These are phyloP conservation scores for Rhytidiadelphus loreus DNA, from an alignment of 225 moss, liverwort and hornwort species.

Conservation along the genomic window DNA sequence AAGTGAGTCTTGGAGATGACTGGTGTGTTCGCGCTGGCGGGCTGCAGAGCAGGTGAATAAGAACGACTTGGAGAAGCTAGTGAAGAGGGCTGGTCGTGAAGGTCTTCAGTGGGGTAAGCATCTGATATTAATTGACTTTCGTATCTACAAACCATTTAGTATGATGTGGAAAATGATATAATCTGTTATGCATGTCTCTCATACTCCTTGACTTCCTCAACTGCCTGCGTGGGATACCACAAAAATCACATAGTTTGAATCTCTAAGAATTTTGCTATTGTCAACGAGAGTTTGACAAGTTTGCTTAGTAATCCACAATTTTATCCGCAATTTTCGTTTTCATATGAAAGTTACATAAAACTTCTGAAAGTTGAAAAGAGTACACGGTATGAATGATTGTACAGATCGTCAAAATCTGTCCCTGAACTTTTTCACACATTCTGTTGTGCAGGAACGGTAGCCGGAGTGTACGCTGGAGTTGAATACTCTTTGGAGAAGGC, in stretches of 20 bases:
- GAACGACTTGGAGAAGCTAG: constrained; percentile 29
- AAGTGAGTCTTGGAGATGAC: neutral
- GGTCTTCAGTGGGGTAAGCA: constrained; percentile 48
- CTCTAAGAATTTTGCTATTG: neutral
- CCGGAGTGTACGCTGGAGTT: constrained; percentile 45
- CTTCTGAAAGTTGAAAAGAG: neutral
- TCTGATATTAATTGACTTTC: neutral
- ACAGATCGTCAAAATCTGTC: neutral
- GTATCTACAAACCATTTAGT: neutral
- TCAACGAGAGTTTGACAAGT: neutral
- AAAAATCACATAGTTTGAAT: neutral
- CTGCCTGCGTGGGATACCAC: neutral
- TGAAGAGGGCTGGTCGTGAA: constrained; percentile 37
- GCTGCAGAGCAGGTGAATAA: constrained; percentile 16
- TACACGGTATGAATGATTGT: neutral
- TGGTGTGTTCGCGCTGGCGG: neutral
- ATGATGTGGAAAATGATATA: neutral
- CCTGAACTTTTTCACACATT: neutral
- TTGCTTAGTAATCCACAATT: too few species aligned
- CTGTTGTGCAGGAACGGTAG: constrained; percentile 17
- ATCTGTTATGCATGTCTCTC: neutral
- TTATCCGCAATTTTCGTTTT: neutral
- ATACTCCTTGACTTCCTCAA: neutral
- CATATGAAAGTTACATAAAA: neutral
- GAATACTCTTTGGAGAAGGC: constrained; percentile 40